Conservation (phyloP, 352 stramenopile genomes). For the Aphanomyces stellatus region DNA sequence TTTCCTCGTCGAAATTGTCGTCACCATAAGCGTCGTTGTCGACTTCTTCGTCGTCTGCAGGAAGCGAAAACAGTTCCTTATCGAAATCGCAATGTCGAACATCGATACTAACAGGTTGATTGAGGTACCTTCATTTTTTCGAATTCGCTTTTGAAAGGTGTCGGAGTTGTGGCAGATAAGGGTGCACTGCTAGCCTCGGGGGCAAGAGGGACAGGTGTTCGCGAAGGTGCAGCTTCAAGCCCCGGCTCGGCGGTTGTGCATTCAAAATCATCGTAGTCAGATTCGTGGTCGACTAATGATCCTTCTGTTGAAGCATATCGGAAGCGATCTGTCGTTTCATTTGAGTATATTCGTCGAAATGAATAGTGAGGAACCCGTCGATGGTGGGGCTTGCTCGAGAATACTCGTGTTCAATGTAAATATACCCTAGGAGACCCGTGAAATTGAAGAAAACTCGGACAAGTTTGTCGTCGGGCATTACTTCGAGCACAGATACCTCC, state of each 20-base stretch:
- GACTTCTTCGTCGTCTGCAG: constrained; percentile 24
- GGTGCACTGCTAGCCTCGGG: too few species aligned
- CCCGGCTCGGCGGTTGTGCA: not conserved
- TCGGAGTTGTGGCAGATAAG: too few species aligned
- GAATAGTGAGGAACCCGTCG: not conserved
- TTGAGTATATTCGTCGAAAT: not conserved
- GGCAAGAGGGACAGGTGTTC: too few species aligned
- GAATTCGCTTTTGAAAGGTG: constrained; percentile 28
- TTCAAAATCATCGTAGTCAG: not conserved
- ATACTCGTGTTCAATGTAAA: not conserved
- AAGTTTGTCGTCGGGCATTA: too few species aligned
- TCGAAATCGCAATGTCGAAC: not conserved
- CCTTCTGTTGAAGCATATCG: not conserved
- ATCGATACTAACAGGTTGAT: not conserved
- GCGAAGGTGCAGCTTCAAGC: too few species aligned
- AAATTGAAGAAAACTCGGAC: too few species aligned
- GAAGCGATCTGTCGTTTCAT: not conserved
- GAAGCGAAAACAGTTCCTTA: constrained; percentile 22
- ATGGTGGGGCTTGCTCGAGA: not conserved
- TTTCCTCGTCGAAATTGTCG: not conserved
- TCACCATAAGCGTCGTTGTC: constrained; percentile 14
- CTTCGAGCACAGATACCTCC: too few species aligned
- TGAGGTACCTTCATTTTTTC: constrained; percentile 33
- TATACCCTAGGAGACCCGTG: too few species aligned
- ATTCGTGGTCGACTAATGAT: not conserved